Base-by-base conservation (phyloP, 2,329 filamentous ascomycete genomes). In the Xylariaceae sp. region DNA sequence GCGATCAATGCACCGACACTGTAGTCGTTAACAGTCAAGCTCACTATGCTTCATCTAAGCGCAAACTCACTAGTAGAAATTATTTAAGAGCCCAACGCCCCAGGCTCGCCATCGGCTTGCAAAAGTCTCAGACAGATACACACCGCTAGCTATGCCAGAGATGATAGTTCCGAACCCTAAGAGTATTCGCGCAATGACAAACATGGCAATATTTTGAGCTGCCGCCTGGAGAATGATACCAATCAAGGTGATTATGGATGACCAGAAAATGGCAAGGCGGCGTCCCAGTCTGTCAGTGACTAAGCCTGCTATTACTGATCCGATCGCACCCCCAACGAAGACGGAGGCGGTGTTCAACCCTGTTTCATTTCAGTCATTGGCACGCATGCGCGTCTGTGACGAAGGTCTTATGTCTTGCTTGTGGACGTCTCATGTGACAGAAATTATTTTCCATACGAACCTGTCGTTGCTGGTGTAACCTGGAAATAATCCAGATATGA, bases 401-500 rank as follows among this genome's bases (percentile, higher is more conserved):
- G 22, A 28, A 28, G 22, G 22, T 7, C 22, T 7, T 28, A 28
- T 28, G 22, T 28, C 22, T 28, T 28, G 22, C 4, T 28, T 28
- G 22, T 28, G 22, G 22, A 7, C 22, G 7, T 28, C 7, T 28
- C 22, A 28, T n/a, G n/a, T n/a, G n/a, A n/a, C n/a, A n/a, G n/a
- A 28, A 7, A 28, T 5, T 28, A 4, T 28, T 28, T 28, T 4
- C 22, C 22, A 28, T 28, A 28, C 22, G 22, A 28, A 28, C 22
- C 22, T 0, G 72, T 77, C 0, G 79, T 81, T 0, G 76, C 74
- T 0, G 75, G 63, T n/a, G 67, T 81, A 7, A 83, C 73, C 4
- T 73, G 58, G 66, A 84, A 83, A 62, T 83, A 83, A 36, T 80
- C 71, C 0, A 71, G 75, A 61, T 83, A 84, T 0, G 73, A 75